Conservation (phyloP, 208 protist genomes). For the Acanthamoeba lenticulata region DNA sequence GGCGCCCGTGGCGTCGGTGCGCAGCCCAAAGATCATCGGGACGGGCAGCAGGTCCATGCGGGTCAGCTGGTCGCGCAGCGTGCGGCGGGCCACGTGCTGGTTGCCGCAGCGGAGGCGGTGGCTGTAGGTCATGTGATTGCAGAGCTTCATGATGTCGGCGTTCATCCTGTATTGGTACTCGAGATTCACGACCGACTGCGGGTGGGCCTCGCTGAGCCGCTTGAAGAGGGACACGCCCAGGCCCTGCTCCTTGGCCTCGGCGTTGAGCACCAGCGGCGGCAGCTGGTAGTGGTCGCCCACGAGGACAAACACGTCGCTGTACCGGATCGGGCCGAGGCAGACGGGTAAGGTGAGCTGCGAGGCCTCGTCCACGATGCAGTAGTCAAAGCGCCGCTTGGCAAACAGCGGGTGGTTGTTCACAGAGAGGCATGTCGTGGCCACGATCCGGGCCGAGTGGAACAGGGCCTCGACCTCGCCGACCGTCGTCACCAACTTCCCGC, state of each 20-base stretch:
- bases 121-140: conserved; percentile 86
- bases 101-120: conserved; percentile 76
- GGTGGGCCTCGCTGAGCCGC: conserved; percentile 79
- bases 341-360: conserved; percentile 82
- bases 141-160: conserved; percentile 84
- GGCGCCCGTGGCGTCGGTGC: too few relatives aligned
- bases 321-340: conserved; percentile 74
- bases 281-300: conserved; percentile 85
- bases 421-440: conserved; percentile 83
- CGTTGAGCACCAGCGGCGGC: conserved; percentile 83
- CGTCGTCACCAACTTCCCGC: neutral
- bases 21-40: neutral
- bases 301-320: conserved; percentile 55
- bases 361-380: conserved; percentile 89
- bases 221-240: conserved; percentile 84
- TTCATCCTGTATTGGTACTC: conserved; percentile 89
- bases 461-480: conserved; percentile 65
- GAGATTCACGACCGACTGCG: conserved; percentile 75
- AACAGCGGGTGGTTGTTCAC: conserved; percentile 81
- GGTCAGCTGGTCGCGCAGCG: neutral
- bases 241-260: conserved; percentile 76
- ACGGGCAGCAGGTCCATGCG: neutral
- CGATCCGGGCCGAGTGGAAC: conserved; percentile 65
- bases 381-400: conserved; percentile 80
- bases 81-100: neutral